phyloP scores from a whole-genome alignment of 805 yeast species.

The Komagataella populi region DNA sequence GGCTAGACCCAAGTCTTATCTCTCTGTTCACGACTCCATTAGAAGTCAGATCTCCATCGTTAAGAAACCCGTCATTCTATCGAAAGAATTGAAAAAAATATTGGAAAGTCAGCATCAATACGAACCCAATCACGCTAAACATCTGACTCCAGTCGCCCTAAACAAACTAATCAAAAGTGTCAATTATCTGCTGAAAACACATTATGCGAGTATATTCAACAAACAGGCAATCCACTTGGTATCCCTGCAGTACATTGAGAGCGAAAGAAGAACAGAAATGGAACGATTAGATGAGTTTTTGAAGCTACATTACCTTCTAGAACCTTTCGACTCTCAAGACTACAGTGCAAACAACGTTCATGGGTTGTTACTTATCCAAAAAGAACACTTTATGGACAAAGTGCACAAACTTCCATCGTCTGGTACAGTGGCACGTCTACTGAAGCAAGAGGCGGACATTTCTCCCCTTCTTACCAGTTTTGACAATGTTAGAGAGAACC shows the following conservation, averaged over 20 bases:
- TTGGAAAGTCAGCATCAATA: neutral
- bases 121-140: neutral
- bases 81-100: neutral
- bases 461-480: conserved; percentile 11
- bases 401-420: neutral
- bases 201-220: conserved; percentile 7
- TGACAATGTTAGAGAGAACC: conserved; percentile 7
- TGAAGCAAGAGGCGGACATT: conserved; percentile 1
- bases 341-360: conserved; percentile 13
- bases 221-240: conserved; percentile 17
- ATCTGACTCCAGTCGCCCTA: neutral
- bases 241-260: conserved; percentile 13
- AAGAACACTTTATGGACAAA: conserved; percentile 9
- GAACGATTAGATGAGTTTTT: conserved; percentile 10
- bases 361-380: conserved; percentile 10
- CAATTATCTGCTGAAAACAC: neutral
- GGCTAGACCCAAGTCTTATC: neutral
- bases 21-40: neutral
- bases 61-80: neutral
- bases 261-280: conserved; percentile 8
- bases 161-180: neutral
- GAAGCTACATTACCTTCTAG: conserved; percentile 13
- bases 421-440: neutral
- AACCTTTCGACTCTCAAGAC: conserved; percentile 13
- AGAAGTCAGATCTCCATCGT: neutral